Base-by-base conservation (phyloP, 108 stramenopile genomes). In the Poteriospumella lacustris region DNA sequence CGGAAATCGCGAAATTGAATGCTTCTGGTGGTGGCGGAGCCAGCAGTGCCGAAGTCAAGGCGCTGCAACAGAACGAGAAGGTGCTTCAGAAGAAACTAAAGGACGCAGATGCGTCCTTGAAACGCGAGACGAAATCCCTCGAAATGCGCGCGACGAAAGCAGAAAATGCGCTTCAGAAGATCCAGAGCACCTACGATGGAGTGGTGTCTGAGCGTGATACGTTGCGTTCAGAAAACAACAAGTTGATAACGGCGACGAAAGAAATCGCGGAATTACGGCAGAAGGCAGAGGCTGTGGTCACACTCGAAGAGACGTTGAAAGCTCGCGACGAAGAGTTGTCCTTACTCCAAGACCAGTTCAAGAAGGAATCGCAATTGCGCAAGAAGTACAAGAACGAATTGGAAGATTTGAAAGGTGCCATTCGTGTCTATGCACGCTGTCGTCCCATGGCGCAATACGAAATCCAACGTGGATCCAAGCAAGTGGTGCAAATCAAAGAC, bases 391-490 rank as follows among this genome's bases (percentile, higher is more conserved):
- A 82, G 83, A 89, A 89, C 79, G 78, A 75, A 85, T 86, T 89
- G 85, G 89, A 89, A 64, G 88, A 89, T 84, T 85, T 89, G 85
- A 89, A 89, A 83, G 88, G 88, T 24, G 87, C 87, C 67, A 89
- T 89, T 67, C 75, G 88, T 2, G 88, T 89, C 29, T 88, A 64
- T 59, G 85, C 85, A 28, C 81, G 88, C 38, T 85, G 83, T 80
- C 77, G 87, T 44, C 88, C 88, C 19, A 72, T 88, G 31, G 82
- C 84, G 0, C 76, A 82, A 44, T 85, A 83, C 62, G 89, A 89
- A 80, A 33, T 75, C 2, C 82, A 86, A 38, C 78, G 81, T 15
- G 58, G 68, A 29, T 85, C 81, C 44, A 1, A 58, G n/a, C 9
- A 9, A 0, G 41, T 76, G 15, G 79, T 80, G 44, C 41, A 76